A percentile compares a stretch with the other conserved stretches of the same genome.
These are phyloP conservation scores for Ehretia macrophylla DNA, from an alignment of 257 asterid genomes.

Conservation along the genomic window DNA sequence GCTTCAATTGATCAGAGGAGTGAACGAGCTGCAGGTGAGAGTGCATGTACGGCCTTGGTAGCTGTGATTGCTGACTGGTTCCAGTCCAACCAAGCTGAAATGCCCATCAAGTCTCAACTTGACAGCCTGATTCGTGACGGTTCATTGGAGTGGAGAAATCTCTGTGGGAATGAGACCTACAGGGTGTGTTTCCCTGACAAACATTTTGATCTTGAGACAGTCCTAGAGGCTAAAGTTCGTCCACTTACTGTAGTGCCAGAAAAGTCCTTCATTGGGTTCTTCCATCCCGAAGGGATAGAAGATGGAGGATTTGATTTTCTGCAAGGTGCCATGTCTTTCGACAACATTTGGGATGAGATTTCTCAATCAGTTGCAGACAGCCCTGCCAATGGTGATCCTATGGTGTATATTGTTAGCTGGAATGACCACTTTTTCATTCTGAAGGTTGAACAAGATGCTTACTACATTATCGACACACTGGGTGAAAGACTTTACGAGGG, in stretches of 20 bases:
- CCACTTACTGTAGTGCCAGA: slow-evolving; percentile 55
- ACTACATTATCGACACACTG: slow-evolving; percentile 68
- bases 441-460: slow-evolving; percentile 63
- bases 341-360: slow-evolving; percentile 81
- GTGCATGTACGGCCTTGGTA: slow-evolving; percentile 85
- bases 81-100: slow-evolving; percentile 40
- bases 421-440: slow-evolving; percentile 78
- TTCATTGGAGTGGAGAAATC: slow-evolving; percentile 81
- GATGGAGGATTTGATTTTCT: slow-evolving; percentile 57
- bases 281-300: slow-evolving; percentile 65
- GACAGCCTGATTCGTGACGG: slow-evolving; percentile 85
- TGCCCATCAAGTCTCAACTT: slow-evolving; percentile 82
- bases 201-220: slow-evolving; percentile 86
- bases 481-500: slow-evolving; percentile 90
- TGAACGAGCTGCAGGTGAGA: slow-evolving; percentile 84
- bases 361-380: slow-evolving; percentile 19
- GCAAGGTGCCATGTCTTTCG: slow-evolving; percentile 74
- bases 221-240: slow-evolving; percentile 59
- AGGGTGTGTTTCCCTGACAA: slow-evolving; percentile 67
- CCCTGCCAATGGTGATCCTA: slow-evolving; percentile 16
- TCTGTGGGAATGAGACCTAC: slow-evolving; percentile 56
- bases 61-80: slow-evolving; percentile 84
- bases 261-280: slow-evolving; percentile 72
- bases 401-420: slow-evolving; percentile 74
- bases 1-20: slow-evolving; percentile 85